Evolutionary conservation across 306 rosid genomes (phyloP).

Genomic region (Dryas octopetala): DNA sequence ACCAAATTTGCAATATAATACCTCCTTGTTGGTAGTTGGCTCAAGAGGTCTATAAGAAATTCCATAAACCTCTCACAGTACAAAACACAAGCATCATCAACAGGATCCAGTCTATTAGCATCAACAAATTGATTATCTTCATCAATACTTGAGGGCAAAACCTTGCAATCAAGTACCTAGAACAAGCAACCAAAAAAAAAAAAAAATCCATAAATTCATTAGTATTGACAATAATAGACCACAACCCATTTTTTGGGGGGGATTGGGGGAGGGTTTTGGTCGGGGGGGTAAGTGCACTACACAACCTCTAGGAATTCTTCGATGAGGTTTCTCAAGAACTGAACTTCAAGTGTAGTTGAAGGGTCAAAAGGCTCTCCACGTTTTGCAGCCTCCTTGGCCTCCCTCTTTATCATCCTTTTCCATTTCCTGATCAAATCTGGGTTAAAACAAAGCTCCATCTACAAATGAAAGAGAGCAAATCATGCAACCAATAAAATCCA

Average conservation of each 20-base stretch:
- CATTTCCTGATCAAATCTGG: constrained; percentile 84
- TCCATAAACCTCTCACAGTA: constrained; percentile 99
- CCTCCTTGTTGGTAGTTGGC: constrained; percentile 99
- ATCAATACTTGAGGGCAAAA: constrained; percentile 44
- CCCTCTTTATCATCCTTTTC: constrained; percentile 82
- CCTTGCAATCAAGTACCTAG: constrained; percentile 77
- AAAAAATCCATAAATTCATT: constrained; percentile 11
- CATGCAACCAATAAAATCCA: constrained; percentile 20
- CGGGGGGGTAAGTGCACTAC: constrained; percentile 8
- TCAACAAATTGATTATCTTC: constrained; percentile 42
- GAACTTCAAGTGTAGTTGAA: constrained; percentile 64
- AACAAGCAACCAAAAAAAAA: constrained; percentile 19
- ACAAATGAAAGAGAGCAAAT: constrained; percentile 21
- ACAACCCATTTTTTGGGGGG: neutral
- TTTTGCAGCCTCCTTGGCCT: constrained; percentile 63
- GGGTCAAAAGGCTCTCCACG: constrained; percentile 64
- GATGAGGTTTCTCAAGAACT: constrained; percentile 72
- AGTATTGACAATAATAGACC: neutral
- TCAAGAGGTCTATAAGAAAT: constrained; percentile 94
- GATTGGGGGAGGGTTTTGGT: too few species aligned
- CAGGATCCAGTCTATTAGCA: constrained; percentile 38
- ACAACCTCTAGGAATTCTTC: constrained; percentile 91
- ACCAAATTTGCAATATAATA: constrained; percentile 21
- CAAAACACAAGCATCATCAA: constrained; percentile 83
- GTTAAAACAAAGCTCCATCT: constrained; percentile 96